Evolutionary conservation across 2,329 filamentous ascomycete species (phyloP), one percentile per base, ranked within the genome.

Genomic region (Aspergillus udagawae): DNA sequence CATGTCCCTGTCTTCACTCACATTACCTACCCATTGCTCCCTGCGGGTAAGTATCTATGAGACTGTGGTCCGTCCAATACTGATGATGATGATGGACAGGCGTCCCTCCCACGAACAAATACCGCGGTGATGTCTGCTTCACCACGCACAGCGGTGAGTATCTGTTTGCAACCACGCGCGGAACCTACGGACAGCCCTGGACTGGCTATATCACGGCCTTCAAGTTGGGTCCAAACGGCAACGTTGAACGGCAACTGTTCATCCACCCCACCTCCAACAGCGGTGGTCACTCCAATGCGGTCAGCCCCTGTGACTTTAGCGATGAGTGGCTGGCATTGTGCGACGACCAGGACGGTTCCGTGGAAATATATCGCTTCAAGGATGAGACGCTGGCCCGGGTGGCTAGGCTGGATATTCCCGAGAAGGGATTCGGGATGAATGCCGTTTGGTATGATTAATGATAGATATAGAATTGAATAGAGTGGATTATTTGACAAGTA

Each of bases 381-480:
- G 87, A 92, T 57, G 91, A 94, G 79, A 90, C 88, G 65, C 76
- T 96, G 53, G 87, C 85, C 1, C 80, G 91, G 3, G 91, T 95
- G 7, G 91, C 91, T 17, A 82, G 89, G 60, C 79, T 90, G 61
- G 86, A 90, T 64, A 86, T 95, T 41, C 86, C 86, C 5, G 91
- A 95, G 77, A 90, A 89, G n/a, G 91, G 91, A 1, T 96, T 96
- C 72, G 91, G 91, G 1, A 96, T 96, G 91, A 96, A 96, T 76
- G 91, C 91, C n/a, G 92, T 95, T 61, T 96, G 91, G 91, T 94
- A 94, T 73, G 89, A 95, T 75, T 91, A 70, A 62, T 32, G 14
- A 41, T 23, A 41, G 10, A 45, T 14, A 25, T 23, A 23, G 21
- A 47, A 10, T 10, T 21, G 4, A 47, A 47, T 47, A 25, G 44